Evolutionary conservation across 768 basidiomycete genomes (phyloP), one percentile per base, ranked within the genome.

Genomic region (Cystofilobasidium capitatum): DNA sequence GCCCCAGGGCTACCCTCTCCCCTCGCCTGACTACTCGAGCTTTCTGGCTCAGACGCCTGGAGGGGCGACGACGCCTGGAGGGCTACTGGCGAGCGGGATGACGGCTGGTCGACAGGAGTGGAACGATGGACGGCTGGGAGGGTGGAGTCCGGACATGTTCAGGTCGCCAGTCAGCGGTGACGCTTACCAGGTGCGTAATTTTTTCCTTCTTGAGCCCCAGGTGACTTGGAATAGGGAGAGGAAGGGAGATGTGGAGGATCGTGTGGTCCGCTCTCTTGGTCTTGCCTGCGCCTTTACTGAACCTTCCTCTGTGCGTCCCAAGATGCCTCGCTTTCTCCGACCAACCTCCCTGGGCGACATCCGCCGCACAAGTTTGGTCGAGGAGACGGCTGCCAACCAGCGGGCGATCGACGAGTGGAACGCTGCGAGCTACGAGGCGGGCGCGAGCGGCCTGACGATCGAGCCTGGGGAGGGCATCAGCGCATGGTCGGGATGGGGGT

Each of bases 351-450:
- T 51, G 12, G 51, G 29, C 20, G 29, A 33, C 29, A 55, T 33
- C 29, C 29, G 20, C 22, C 51, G 51, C 5, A 31, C 5, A 2
- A 55, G 29, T 17, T 3, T 2, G 26, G 4, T 31, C 3, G 26
- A 26, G 3, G 51, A 33, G 29, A 20, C 31, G 9, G n/a, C 49
- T 5, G 49, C 49, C 8, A 20, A 9, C 17, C 51, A 55, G 6
- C 51, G 51, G 12, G 51, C 51, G 7, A 31, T 55, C 14, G 51
- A 55, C 31, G 51, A 55, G 31, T 55, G 51, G 51, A 55, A 55
- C 29, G 29, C 2, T 6, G 51, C 51, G 29, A 55, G 29, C 29
- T 55, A 55, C 51, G 29, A 29, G 4, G 51, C 51, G 29, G 51
- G 51, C 1, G 51, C 51, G 4, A 31, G 29, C 1, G 51, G 5